A percentile compares a stretch with the other conserved stretches of the same genome.
phyloP scores from a whole-genome alignment of 2,329 filamentous ascomycete species.

The Colletotrichum sp. region DNA sequence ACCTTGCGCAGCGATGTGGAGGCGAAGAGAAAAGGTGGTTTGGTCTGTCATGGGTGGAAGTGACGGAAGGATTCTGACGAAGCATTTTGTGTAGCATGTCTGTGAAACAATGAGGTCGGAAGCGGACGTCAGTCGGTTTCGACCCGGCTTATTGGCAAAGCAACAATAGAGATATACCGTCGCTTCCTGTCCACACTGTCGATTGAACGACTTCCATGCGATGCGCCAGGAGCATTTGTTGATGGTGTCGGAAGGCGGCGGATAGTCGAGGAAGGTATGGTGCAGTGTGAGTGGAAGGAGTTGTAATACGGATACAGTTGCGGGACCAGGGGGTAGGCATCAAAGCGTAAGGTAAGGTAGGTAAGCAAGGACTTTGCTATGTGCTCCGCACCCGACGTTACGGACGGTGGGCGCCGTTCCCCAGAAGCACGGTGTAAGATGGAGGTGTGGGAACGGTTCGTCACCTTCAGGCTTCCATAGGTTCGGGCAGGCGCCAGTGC shows the following conservation, averaged over 20 bases:
- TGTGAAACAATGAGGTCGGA: not conserved
- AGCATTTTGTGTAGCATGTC: not conserved
- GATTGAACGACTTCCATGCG: not conserved
- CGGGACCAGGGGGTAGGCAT: not conserved
- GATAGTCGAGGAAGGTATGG: not conserved
- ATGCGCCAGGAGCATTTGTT: not conserved
- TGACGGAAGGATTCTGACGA: conserved; percentile 8
- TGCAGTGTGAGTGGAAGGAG: not conserved
- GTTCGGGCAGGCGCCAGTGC: not conserved
- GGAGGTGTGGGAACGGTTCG: not conserved
- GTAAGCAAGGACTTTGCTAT: not conserved
- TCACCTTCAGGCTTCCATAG: not conserved
- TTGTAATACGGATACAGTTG: not conserved
- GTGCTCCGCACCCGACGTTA: not conserved
- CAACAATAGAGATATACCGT: not conserved
- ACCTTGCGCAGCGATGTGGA: not conserved
- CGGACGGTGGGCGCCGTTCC: not conserved
- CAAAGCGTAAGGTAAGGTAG: not conserved
- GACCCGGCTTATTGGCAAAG: not conserved
- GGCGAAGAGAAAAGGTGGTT: not conserved
- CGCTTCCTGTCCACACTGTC: not conserved
- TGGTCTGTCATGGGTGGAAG: not conserved
- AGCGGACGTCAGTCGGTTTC: not conserved
- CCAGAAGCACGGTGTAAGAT: not conserved
- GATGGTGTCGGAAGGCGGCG: not conserved